Conservation (phyloP, 495 filamentous ascomycete genomes). For the Massariosphaeria phaeospora region DNA sequence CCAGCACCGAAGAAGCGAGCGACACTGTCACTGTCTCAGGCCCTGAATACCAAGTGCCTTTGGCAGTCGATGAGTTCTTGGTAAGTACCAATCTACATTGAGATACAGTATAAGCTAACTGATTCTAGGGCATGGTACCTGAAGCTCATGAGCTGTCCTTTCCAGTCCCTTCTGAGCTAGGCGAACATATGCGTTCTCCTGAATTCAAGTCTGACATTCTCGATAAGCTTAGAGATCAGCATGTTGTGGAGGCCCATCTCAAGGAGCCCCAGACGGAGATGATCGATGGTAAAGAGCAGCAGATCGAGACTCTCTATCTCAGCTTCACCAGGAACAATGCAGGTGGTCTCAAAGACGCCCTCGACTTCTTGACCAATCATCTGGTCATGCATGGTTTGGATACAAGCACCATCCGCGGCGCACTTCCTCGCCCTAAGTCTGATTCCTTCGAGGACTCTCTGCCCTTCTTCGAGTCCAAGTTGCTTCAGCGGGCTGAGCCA, state of each 20-base stretch:
- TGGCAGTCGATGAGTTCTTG: conserved; percentile 90
- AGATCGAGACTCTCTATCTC: conserved; percentile 53
- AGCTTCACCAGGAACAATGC: conserved; percentile 96
- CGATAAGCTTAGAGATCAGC: conserved; percentile 80
- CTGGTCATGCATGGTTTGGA: conserved; percentile 81
- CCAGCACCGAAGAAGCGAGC: conserved; percentile 93
- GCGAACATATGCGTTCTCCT: conserved; percentile 69
- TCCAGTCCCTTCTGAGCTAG: conserved; percentile 64
- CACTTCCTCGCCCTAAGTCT: conserved; percentile 91
- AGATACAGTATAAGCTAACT: conserved; percentile 33
- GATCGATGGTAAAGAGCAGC: conserved; percentile 33
- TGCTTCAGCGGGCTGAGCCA: conserved; percentile 83
- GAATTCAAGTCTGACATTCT: conserved; percentile 73
- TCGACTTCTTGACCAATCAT: conserved; percentile 83
- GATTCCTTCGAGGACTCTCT: conserved; percentile 97
- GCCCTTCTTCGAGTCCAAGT: conserved; percentile 92
- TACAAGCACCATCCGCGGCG: conserved; percentile 78
- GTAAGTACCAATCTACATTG: conserved; percentile 44
- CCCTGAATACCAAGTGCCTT: conserved; percentile 93
- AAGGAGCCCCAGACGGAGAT: conserved; percentile 40
- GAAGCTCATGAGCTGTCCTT: conserved; percentile 88
- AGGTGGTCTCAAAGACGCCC: conserved; percentile 88
- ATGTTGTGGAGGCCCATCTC: conserved; percentile 79
- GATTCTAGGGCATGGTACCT: conserved; percentile 78
- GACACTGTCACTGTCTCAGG: conserved; percentile 93